Evolutionary conservation across 805 yeast species (phyloP), one percentile per base, ranked within the genome.

Genomic region (Priceomyces castillae): DNA sequence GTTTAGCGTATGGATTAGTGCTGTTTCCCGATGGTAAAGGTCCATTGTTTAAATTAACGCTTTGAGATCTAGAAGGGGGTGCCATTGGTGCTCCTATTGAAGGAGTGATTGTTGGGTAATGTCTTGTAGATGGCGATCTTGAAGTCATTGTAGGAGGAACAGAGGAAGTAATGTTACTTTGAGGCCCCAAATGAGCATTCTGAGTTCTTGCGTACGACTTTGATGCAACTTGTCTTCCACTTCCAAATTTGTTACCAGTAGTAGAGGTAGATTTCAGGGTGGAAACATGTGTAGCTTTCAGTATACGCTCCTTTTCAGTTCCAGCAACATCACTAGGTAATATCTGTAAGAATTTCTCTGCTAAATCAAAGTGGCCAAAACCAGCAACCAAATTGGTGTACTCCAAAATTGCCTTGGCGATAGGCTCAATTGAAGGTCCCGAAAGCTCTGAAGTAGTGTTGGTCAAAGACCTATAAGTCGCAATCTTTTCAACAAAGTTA

Each of bases 281-380:
- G 19, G 46, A 23, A 12, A 50, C 39, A 38, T 75, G 76, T 12
- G 81, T 71, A 6, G 96, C 95, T 52, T 79, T 81, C 37, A 73
- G 50, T 15, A 92, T 82, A 54, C 99, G 82, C 57, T 88, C 97
- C 17, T 69, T 54, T 43, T 75, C 78, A 39, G 85, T 82, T 19
- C 83, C 87, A 35, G 84, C 86, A 53, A 82, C 80, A 42, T 80
- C 80, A 36, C 77, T 80, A 10, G 98, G 96, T 55, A 94, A 71
- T 47, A 84, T 71, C 36, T 73, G 71, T 58, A 92, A 74, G 51
- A 86, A 80, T 51, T 75, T 78, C 45, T 72, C 76, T 1, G 98
- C 97, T 51, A 92, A 69, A 7, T 84, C 95, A 53, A 88, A 82
- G 50, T 86, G 81, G 20, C 97, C 98, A 57, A 76, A 81, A 20